phyloP scores from a whole-genome alignment of 805 yeast genomes.

The Metschnikowia baotianmanensis region DNA sequence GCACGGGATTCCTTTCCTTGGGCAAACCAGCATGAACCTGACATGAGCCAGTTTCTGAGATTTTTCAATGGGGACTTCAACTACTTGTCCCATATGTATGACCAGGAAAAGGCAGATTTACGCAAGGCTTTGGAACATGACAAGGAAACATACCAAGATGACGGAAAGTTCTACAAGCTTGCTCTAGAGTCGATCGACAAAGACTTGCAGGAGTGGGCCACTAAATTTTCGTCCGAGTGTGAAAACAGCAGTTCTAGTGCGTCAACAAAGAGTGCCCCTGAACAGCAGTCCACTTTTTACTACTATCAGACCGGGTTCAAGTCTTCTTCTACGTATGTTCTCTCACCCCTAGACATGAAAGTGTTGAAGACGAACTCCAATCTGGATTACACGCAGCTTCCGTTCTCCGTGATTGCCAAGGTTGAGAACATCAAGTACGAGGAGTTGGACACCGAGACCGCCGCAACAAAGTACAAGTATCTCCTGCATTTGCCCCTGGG shows the following conservation, averaged over 20 bases:
- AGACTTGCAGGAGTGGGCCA: slow-evolving; percentile 39
- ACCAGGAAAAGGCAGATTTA: slow-evolving; percentile 58
- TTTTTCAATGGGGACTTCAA: slow-evolving; percentile 62
- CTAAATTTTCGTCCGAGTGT: slow-evolving; percentile 23
- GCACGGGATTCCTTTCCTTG: slow-evolving; percentile 50
- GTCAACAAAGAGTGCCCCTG: slow-evolving; percentile 29
- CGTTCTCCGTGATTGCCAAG: slow-evolving; percentile 56
- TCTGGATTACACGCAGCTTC: slow-evolving; percentile 58
- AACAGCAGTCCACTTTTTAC: slow-evolving; percentile 46
- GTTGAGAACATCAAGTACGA: slow-evolving; percentile 73
- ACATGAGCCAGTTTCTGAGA: slow-evolving; percentile 51
- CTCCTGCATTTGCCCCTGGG: slow-evolving; percentile 82
- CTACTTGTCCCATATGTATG: slow-evolving; percentile 53
- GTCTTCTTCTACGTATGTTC: slow-evolving; percentile 57
- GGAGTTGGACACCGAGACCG: slow-evolving; percentile 59
- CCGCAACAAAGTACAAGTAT: slow-evolving; percentile 61
- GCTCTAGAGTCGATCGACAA: slow-evolving; percentile 57
- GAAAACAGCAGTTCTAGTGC: slow-evolving; percentile 2
- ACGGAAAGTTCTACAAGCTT: slow-evolving; percentile 48
- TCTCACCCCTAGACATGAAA: slow-evolving; percentile 78
- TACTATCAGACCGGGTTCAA: slow-evolving; percentile 79
- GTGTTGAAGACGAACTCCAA: slow-evolving; percentile 64
- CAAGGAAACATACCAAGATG: slow-evolving; percentile 56
- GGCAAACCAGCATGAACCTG: slow-evolving; percentile 31
- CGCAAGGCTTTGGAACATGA: slow-evolving; percentile 54